Evolutionary conservation across 2,329 filamentous ascomycete genomes (phyloP).

Genomic region (Calonectria ilicicola): DNA sequence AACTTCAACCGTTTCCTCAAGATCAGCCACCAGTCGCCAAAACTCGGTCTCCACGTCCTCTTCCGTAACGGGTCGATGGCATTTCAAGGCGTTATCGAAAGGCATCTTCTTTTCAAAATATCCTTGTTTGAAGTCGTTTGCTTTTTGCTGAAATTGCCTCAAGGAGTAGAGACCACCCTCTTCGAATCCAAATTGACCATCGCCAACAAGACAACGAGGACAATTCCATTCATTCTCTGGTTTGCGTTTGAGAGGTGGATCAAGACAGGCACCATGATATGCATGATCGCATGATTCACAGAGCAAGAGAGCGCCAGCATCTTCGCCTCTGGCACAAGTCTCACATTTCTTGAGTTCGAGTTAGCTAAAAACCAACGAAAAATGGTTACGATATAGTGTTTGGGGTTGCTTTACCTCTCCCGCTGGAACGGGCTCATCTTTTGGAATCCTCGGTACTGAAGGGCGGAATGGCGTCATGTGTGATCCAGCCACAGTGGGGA

Average conservation of each 20-base stretch:
- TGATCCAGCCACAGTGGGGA: conserved; percentile 91
- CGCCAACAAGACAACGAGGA: conserved; percentile 92
- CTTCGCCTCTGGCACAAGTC: conserved; percentile 83
- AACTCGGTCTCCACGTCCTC: conserved; percentile 97
- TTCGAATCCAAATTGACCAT: conserved; percentile 96
- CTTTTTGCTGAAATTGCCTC: conserved; percentile 95
- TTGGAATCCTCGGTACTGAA: conserved; percentile 74
- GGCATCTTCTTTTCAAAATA: conserved; percentile 95
- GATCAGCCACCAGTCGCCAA: conserved; percentile 92
- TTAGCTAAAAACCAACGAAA: not conserved
- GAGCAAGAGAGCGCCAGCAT: conserved; percentile 75
- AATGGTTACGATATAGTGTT: conserved; percentile 36
- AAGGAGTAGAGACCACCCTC: conserved; percentile 96
- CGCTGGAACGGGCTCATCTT: conserved; percentile 61
- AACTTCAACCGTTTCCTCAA: conserved; percentile 96
- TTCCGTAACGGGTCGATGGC: conserved; percentile 84
- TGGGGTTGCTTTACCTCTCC: conserved; percentile 52
- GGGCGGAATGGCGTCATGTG: conserved; percentile 96
- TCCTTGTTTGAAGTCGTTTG: conserved; percentile 91
- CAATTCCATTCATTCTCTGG: conserved; percentile 96
- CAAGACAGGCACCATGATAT: conserved; percentile 88
- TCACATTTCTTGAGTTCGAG: conserved; percentile 75
- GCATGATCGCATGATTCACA: conserved; percentile 95
- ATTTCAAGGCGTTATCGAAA: conserved; percentile 86
- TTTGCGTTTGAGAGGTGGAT: conserved; percentile 82